These are phyloP conservation scores for Tylopilus sp. DNA, from an alignment of 768 basidiomycete species.

Conservation along the genomic window DNA sequence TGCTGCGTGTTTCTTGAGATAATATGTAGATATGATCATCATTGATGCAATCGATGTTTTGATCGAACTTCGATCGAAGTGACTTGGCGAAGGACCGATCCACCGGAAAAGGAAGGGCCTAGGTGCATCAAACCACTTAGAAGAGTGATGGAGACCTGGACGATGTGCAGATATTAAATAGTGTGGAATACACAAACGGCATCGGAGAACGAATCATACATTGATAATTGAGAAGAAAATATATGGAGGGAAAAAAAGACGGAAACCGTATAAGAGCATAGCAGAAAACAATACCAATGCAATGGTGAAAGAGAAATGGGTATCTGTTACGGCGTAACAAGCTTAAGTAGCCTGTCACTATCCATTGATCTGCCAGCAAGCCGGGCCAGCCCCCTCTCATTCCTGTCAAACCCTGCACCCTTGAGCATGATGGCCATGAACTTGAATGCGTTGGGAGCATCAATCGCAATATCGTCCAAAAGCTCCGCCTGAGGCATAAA, in stretches of 20 bases:
- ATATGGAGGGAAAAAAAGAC: background rate
- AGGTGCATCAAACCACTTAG: too few relatives aligned
- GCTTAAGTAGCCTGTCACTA: conserved; percentile 53
- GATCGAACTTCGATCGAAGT: too few relatives aligned
- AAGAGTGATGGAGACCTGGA: too few relatives aligned
- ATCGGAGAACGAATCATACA: conserved; percentile 22
- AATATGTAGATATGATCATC: too few relatives aligned
- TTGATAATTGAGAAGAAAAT: background rate
- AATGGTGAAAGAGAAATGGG: conserved; percentile 11
- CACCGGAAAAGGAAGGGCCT: too few relatives aligned
- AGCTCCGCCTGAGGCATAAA: conserved; percentile 66
- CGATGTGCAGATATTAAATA: too few relatives aligned
- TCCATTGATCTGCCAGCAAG: conserved; percentile 62
- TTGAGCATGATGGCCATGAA: conserved; percentile 74
- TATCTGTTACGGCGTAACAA: conserved; percentile 43
- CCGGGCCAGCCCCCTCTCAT: conserved; percentile 53
- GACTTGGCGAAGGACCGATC: too few relatives aligned
- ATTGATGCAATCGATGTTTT: too few relatives aligned
- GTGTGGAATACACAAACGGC: conserved; percentile 24
- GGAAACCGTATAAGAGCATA: too few relatives aligned
- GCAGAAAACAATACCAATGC: conserved; percentile 10
- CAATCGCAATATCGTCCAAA: conserved; percentile 86
- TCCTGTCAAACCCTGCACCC: conserved; percentile 55
- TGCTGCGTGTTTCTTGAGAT: too few relatives aligned
- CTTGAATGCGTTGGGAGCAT: conserved; percentile 82